phyloP scores from a whole-genome alignment of 768 basidiomycete species.

The Lactarius akahatsu region DNA sequence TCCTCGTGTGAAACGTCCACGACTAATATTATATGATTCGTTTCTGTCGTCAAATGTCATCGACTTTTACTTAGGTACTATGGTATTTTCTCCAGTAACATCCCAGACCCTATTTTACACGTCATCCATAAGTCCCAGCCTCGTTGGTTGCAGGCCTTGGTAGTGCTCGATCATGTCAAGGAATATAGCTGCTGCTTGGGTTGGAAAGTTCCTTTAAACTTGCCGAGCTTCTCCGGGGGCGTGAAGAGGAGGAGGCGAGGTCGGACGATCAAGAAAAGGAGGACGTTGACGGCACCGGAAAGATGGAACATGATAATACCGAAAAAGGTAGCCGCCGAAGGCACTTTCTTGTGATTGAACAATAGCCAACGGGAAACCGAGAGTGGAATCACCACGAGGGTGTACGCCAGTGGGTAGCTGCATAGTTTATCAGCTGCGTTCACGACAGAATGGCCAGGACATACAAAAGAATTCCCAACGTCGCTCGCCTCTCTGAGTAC shows the following conservation, averaged over 20 bases:
- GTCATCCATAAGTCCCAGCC: too few relatives aligned
- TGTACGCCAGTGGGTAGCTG: conserved; percentile 45
- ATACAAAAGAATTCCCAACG: conserved; percentile 34
- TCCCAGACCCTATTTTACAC: too few relatives aligned
- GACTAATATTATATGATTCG: too few relatives aligned
- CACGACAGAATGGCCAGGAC: background rate
- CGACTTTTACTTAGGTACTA: too few relatives aligned
- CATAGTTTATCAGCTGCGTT: background rate
- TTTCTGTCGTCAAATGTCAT: too few relatives aligned
- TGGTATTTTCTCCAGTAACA: too few relatives aligned
- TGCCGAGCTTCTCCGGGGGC: background rate
- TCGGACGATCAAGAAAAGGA: conserved; percentile 40
- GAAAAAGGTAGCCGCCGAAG: conserved; percentile 38
- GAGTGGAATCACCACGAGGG: conserved; percentile 41
- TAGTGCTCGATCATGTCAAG: too few relatives aligned
- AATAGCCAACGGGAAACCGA: conserved; percentile 43
- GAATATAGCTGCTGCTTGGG: background rate
- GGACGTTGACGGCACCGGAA: conserved; percentile 43
- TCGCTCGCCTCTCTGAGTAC: conserved; percentile 12
- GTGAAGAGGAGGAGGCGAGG: conserved; percentile 39
- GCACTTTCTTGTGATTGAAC: conserved; percentile 32
- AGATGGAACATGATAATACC: conserved; percentile 38
- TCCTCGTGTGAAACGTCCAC: too few relatives aligned
- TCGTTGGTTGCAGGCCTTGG: too few relatives aligned
- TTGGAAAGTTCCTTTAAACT: background rate